A percentile compares a stretch with the other conserved stretches of the same genome.
phyloP scores from a whole-genome alignment of 73 alveolate species.

The Paramecium tetraurelia region DNA sequence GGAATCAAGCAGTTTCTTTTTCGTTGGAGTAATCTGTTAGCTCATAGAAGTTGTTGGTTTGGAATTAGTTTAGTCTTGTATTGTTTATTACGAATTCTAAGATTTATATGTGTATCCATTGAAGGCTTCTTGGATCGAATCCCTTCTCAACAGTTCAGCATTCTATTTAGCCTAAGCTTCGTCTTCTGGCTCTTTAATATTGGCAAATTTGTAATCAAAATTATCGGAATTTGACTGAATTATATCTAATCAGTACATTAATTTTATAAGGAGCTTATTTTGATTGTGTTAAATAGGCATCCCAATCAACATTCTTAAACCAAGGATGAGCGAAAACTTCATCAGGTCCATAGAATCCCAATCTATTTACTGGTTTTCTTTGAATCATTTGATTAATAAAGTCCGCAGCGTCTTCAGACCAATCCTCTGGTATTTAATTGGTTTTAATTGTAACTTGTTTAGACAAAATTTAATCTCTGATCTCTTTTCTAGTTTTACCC shows the following conservation, averaged over 20 bases:
- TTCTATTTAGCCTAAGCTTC: neutral
- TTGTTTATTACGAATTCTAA: neutral
- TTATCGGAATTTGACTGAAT: neutral
- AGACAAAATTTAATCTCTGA: constrained; percentile 74
- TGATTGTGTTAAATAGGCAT: constrained; percentile 52
- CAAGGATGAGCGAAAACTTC: constrained; percentile 91
- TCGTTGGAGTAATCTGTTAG: neutral
- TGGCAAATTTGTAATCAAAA: neutral
- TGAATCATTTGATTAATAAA: constrained; percentile 86
- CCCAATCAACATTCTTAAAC: constrained; percentile 89
- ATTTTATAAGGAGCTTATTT: constrained; percentile 44
- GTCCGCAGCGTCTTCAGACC: constrained; percentile 95
- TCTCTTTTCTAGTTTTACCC: constrained; percentile 85
- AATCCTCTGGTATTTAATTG: constrained; percentile 88
- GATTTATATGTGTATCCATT: constrained; percentile 46
- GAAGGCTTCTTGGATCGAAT: constrained; percentile 1
- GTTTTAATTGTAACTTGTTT: constrained; percentile 76
- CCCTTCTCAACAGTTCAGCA: neutral
- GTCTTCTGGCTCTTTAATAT: neutral
- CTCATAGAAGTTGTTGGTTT: constrained; percentile 46
- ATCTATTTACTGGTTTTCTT: constrained; percentile 88
- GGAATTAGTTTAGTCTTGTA: neutral
- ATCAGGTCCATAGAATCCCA: constrained; percentile 87
- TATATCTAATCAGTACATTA: neutral
- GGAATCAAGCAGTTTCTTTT: constrained; percentile 8